Conservation (phyloP, 2,329 filamentous ascomycete genomes). For the Claviceps citrina region DNA sequence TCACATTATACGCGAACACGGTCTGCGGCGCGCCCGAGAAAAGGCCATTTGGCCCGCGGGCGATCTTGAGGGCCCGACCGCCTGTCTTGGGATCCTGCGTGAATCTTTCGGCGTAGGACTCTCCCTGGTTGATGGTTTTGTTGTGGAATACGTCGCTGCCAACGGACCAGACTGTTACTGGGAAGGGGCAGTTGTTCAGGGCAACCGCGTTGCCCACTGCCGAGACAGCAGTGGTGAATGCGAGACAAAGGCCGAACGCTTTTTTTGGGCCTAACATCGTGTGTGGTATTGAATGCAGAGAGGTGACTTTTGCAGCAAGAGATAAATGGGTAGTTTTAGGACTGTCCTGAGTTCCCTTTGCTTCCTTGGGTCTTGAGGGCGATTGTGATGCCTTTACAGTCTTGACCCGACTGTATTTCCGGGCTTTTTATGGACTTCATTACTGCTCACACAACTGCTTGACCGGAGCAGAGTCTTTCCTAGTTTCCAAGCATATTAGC, state of each 20-base stretch:
- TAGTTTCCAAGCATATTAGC: no score
- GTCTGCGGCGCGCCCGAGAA: conserved; percentile 25
- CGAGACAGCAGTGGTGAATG: conserved; percentile 5
- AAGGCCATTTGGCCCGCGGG: conserved; percentile 19
- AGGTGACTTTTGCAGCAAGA: background rate
- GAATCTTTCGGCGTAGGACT: conserved; percentile 20
- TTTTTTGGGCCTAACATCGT: conserved; percentile 8
- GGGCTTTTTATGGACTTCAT: no score
- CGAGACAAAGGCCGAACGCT: conserved; percentile 4
- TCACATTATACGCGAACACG: conserved; percentile 25
- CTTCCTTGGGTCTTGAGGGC: no score
- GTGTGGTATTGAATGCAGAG: background rate
- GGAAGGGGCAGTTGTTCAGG: conserved; percentile 20
- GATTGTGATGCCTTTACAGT: no score
- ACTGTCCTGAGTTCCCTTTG: no score
- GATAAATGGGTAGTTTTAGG: background rate
- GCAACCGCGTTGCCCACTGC: conserved; percentile 20
- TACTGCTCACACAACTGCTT: no score
- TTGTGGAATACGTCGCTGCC: conserved; percentile 15
- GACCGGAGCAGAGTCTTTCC: no score
- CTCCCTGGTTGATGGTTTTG: conserved; percentile 14
- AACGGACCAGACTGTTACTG: conserved; percentile 25
- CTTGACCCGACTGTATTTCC: no score
- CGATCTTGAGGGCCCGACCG: conserved; percentile 25
- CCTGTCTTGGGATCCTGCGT: conserved; percentile 21